A percentile compares a stretch with the other conserved stretches of the same genome.
These are phyloP conservation scores for Penicillium waksmanii DNA, from an alignment of 495 filamentous ascomycete species.

Conservation along the genomic window DNA sequence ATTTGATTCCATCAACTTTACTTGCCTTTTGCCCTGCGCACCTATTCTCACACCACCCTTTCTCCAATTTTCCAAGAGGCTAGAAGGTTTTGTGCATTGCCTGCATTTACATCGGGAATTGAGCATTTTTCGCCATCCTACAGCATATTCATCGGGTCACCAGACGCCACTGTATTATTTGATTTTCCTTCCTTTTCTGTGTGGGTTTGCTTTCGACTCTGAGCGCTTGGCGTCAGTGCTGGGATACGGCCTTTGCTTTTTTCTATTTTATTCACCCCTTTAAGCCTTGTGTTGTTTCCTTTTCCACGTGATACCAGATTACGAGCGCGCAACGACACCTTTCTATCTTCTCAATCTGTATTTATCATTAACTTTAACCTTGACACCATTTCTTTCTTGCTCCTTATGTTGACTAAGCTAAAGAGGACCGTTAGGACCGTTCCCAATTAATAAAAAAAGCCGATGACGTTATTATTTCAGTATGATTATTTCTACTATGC, in stretches of 20 bases:
- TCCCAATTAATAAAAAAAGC: not conserved
- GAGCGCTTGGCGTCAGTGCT: conserved; percentile 37
- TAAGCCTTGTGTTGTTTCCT: conserved; percentile 16
- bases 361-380: conserved; percentile 33
- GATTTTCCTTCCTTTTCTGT: conserved; percentile 24
- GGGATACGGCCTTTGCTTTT: conserved; percentile 20
- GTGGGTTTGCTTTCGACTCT: conserved; percentile 19
- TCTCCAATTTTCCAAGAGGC: not conserved
- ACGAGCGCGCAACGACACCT: conserved; percentile 36
- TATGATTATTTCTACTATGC: no score
- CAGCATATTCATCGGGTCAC: conserved; percentile 36
- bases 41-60: conserved; percentile 14
- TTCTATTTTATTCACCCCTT: conserved; percentile 17
- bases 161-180: conserved; percentile 24
- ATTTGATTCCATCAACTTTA: not conserved
- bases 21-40: not conserved
- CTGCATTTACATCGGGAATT: conserved; percentile 38
- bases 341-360: conserved; percentile 40
- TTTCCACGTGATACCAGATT: conserved; percentile 44
- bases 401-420: not conserved
- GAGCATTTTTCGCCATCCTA: conserved; percentile 30
- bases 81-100: conserved; percentile 10
- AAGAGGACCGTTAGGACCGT: not conserved
- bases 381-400: conserved; percentile 8
- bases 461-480: no score